Evolutionary conservation across 2,329 filamentous ascomycete genomes (phyloP), one percentile per base, ranked within the genome.

Genomic region (Pyrenochaeta sp.): DNA sequence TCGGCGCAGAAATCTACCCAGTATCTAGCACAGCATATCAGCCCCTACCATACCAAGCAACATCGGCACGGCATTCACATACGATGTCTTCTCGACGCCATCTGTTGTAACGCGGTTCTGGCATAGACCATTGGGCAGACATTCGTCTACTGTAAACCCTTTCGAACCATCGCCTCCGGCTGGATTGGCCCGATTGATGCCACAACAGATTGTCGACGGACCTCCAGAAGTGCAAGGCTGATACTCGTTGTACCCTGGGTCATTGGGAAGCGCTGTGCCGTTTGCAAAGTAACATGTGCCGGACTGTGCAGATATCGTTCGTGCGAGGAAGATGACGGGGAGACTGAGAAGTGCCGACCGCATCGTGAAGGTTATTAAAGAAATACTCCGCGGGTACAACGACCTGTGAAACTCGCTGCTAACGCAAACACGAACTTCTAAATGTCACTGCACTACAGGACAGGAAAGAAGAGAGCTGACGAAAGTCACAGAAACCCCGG

Each of bases 121-220:
- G 13, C 43, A 56, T 3, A 52, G 25, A 15, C 54, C 48, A 28
- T 56, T 56, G 10, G 54, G 36, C 19, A 56, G 24, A 28, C 54
- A 52, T 25, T 56, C 54, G 25, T 56, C 54, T 30, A 34, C 32
- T 5, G 44, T 43, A 12, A 46, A 46, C 24, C 12, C 53, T 2
- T 46, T 42, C 4, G 27, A 13, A 3, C 19, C n/a, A 12, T 56
- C 34, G 10, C 53, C 53, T n/a, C 53, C 53, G 5, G 52, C 22
- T 3, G 40, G 30, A 39, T 30, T 39, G 25, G 24, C 19, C 2
- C 46, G 53, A 15, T 56, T 51, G 25, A 27, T 40, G 25, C 46
- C 53, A 25, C 47, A 56, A 19, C 54, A 52, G 25, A 48, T 42
- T 28, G 25, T 42, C n/a, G 36, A 27, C 5, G 36, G 48, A 19